A percentile compares a stretch with the other conserved stretches of the same genome.
Evolutionary conservation across 768 basidiomycete species (phyloP).

Genomic region (Trametes gibbosa): DNA sequence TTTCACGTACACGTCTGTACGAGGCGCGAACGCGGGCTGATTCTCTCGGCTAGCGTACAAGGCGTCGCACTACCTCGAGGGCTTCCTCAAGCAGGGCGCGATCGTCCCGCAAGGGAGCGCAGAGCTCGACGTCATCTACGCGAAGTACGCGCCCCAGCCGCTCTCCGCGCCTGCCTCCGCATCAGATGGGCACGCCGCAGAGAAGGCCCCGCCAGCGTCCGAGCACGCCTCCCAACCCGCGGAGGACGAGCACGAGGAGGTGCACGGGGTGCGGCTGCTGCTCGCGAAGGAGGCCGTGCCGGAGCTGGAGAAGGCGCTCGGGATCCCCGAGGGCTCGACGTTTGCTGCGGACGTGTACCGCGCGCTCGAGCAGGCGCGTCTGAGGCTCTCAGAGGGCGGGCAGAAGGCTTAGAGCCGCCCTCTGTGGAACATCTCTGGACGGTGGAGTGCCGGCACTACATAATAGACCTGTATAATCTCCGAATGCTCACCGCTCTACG

Average conservation of each 20-base stretch:
- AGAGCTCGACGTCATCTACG: slow-evolving; percentile 59
- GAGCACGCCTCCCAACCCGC: slow-evolving; percentile 1
- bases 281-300: slow-evolving; percentile 56
- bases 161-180: not conserved
- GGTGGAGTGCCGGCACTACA: not conserved
- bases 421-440: not conserved
- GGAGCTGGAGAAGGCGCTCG: slow-evolving; percentile 44
- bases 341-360: slow-evolving; percentile 52
- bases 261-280: slow-evolving; percentile 32
- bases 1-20: not conserved
- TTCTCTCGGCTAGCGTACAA: slow-evolving; percentile 54
- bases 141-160: slow-evolving; percentile 26
- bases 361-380: slow-evolving; percentile 58
- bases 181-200: not conserved
- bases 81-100: slow-evolving; percentile 51
- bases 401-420: not conserved
- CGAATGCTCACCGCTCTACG: not conserved
- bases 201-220: slow-evolving; percentile 1
- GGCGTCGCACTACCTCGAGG: slow-evolving; percentile 65
- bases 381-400: slow-evolving; percentile 26
- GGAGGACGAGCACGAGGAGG: slow-evolving; percentile 16
- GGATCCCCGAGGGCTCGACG: slow-evolving; percentile 40
- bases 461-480: not conserved
- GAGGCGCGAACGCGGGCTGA: not conserved
- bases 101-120: slow-evolving; percentile 56